Conservation (phyloP, 371 early-diverging fungal species). For the Polyrhizophydium stewartii region DNA sequence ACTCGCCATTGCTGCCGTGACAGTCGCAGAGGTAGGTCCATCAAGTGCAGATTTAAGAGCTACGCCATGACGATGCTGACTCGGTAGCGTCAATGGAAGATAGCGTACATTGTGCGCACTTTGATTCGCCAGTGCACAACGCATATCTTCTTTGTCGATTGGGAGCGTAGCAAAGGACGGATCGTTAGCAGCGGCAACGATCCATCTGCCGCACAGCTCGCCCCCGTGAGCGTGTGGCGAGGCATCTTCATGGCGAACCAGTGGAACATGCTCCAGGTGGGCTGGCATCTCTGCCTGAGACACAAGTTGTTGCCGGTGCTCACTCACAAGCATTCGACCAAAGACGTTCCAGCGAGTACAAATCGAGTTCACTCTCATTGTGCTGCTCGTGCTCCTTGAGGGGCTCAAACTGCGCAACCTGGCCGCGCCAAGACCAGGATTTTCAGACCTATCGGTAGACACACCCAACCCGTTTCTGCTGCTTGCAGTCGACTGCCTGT, state of each 20-base stretch:
- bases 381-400: slow-evolving; percentile 35
- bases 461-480: slow-evolving; percentile 29
- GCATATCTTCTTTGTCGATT: slow-evolving; percentile 48
- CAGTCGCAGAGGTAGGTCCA: slow-evolving; percentile 22
- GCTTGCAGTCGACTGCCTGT: slow-evolving; percentile 31
- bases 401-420: slow-evolving; percentile 26
- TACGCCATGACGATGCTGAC: no score
- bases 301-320: neutral
- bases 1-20: slow-evolving; percentile 14
- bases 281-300: no score
- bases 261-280: slow-evolving; percentile 40
- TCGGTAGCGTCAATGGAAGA: no score
- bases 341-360: slow-evolving; percentile 30
- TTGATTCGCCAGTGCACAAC: slow-evolving; percentile 37
- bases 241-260: slow-evolving; percentile 46
- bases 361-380: slow-evolving; percentile 32
- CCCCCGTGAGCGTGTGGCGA: slow-evolving; percentile 50
- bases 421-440: slow-evolving; percentile 33
- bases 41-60: no score
- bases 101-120: neutral
- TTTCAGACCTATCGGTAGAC: slow-evolving; percentile 26
- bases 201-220: neutral
- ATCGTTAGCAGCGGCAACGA: slow-evolving; percentile 13
- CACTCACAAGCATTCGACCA: no score
- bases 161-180: slow-evolving; percentile 38